Evolutionary conservation across 2,329 filamentous ascomycete genomes (phyloP).

Genomic region (Hypoxylon sp.): DNA sequence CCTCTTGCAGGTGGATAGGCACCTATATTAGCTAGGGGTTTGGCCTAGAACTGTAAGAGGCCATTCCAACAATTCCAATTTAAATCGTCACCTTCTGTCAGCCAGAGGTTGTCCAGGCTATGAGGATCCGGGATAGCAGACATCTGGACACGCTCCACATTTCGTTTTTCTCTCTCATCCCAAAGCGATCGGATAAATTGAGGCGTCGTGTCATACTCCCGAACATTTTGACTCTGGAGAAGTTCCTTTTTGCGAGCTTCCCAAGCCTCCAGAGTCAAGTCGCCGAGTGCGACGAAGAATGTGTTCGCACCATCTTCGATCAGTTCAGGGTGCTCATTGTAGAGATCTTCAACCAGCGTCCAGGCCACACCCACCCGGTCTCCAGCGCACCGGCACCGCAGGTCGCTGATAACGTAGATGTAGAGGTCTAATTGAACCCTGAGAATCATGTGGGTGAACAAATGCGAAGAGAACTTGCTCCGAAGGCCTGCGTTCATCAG

Average conservation of each 20-base stretch:
- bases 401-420: not conserved
- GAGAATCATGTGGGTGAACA: not conserved
- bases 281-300: not conserved
- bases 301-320: not conserved
- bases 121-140: not conserved
- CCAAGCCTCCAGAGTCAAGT: not conserved
- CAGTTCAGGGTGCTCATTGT: not conserved
- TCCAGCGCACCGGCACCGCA: not conserved
- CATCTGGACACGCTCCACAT: not conserved
- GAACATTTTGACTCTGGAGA: not conserved
- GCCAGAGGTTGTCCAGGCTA: not conserved
- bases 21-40: too few species aligned
- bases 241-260: not conserved
- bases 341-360: not conserved
- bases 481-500: not conserved
- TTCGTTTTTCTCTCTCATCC: not conserved
- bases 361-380: not conserved
- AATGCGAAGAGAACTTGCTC: not conserved
- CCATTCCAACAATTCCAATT: not conserved
- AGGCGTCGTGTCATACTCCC: not conserved
- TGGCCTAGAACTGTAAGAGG: not conserved
- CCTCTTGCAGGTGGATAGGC: too few species aligned
- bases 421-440: not conserved
- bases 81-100: not conserved
- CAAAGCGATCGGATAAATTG: not conserved